phyloP scores from a whole-genome alignment of 2,329 filamentous ascomycete genomes.

The Pseudogymnoascus sp. region DNA sequence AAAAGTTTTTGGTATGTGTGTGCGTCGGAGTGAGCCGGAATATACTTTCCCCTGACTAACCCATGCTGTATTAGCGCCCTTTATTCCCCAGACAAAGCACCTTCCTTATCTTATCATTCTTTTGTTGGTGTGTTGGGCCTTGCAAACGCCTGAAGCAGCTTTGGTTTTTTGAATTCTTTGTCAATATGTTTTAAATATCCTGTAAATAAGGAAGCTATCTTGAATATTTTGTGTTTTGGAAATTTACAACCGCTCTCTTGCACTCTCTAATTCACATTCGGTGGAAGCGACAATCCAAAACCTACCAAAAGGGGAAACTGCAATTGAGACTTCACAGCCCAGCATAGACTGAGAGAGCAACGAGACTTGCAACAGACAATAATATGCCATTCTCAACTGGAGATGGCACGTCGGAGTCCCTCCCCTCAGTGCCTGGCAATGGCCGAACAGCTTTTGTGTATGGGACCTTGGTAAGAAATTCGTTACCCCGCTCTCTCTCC shows the following conservation, averaged over 20 bases:
- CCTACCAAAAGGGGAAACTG: neutral
- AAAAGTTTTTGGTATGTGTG: neutral
- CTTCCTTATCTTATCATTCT: neutral
- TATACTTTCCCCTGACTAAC: slow-evolving; percentile 5
- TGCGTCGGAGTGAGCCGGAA: neutral
- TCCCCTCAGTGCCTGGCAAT: neutral
- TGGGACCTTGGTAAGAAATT: slow-evolving; percentile 1
- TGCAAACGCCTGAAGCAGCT: neutral
- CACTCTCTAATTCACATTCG: neutral
- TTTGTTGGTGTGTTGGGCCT: neutral
- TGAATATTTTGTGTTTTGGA: neutral
- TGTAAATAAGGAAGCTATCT: too few species aligned
- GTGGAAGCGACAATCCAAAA: neutral
- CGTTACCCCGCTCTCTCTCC: neutral
- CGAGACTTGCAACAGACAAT: neutral
- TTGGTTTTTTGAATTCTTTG: neutral
- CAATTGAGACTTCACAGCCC: neutral
- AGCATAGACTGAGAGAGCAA: neutral
- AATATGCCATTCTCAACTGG: neutral
- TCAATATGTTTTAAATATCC: neutral
- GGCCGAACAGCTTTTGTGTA: slow-evolving; percentile 6
- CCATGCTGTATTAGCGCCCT: neutral
- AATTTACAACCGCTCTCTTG: neutral
- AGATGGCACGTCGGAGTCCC: neutral
- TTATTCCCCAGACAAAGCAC: neutral